These are phyloP conservation scores for Ammopiptanthus mongolicus DNA, from an alignment of 306 rosid genomes.

Conservation along the genomic window DNA sequence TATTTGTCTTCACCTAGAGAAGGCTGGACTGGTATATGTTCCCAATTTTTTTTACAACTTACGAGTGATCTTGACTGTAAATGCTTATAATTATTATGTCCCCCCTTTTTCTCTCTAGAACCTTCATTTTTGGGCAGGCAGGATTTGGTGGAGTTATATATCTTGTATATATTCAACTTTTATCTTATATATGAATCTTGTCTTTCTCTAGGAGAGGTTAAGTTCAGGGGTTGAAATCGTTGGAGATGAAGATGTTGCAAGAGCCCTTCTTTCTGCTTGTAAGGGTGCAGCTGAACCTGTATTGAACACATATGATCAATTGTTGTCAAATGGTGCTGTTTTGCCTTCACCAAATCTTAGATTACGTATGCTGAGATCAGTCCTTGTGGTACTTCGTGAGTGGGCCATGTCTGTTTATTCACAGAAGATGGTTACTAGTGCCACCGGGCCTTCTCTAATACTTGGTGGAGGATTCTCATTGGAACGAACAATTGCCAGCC, in stretches of 20 bases:
- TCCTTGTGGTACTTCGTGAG: slow-evolving; percentile 81
- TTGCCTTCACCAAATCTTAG: slow-evolving; percentile 85
- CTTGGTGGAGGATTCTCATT: slow-evolving; percentile 71
- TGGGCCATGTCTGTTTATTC: slow-evolving; percentile 87
- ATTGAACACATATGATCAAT: slow-evolving; percentile 78
- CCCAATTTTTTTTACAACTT: not conserved
- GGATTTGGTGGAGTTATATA: not conserved
- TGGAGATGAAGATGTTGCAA: slow-evolving; percentile 93
- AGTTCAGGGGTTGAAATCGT: slow-evolving; percentile 70
- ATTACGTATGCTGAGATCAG: slow-evolving; percentile 87
- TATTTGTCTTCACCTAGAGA: slow-evolving; percentile 93
- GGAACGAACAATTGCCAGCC: slow-evolving; percentile 63
- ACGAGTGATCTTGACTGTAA: not conserved
- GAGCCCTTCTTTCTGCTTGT: slow-evolving; percentile 89
- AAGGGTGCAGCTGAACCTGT: slow-evolving; percentile 96
- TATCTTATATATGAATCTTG: not conserved
- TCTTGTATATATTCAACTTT: not conserved
- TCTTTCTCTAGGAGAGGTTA: slow-evolving; percentile 68
- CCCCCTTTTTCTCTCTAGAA: not conserved
- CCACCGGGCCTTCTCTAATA: slow-evolving; percentile 59
- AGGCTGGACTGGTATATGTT: slow-evolving; percentile 77
- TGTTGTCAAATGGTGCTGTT: slow-evolving; percentile 79
- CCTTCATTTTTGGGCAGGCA: not conserved
- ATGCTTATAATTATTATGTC: not conserved
- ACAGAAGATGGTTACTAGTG: slow-evolving; percentile 64